A percentile compares a stretch with the other conserved stretches of the same genome.
These are phyloP conservation scores for Aspergillus flavus DNA, from an alignment of 2,329 filamentous ascomycete species.

Conservation along the genomic window DNA sequence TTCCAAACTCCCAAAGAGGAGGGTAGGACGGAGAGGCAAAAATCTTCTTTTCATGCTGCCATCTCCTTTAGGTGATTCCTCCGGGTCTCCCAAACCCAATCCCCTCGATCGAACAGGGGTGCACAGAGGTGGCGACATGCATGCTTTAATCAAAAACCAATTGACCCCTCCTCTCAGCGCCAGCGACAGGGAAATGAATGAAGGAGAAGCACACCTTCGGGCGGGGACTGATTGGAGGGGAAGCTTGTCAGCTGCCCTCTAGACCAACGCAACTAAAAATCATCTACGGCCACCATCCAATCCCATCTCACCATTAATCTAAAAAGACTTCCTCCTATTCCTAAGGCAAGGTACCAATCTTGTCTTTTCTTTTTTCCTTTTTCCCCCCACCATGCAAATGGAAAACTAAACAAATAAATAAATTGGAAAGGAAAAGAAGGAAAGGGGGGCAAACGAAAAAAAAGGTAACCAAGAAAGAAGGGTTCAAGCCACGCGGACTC, in stretches of 20 bases:
- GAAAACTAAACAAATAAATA: too few species aligned
- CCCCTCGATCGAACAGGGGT: neutral
- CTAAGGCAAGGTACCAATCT: neutral
- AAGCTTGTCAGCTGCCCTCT: neutral
- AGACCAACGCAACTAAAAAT: neutral
- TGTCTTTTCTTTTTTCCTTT: neutral
- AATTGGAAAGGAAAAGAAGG: too few species aligned
- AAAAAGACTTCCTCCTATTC: neutral
- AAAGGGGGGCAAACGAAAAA: neutral
- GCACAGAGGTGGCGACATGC: neutral
- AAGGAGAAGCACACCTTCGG: neutral
- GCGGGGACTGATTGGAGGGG: neutral
- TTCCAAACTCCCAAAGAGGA: neutral
- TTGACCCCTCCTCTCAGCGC: neutral
- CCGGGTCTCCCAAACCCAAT: neutral
- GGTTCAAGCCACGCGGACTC: neutral
- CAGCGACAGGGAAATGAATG: neutral
- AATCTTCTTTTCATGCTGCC: neutral
- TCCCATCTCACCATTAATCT: neutral
- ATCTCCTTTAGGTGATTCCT: neutral
- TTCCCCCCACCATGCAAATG: too few species aligned
- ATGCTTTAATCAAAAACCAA: neutral
- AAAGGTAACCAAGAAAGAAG: neutral
- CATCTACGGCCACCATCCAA: neutral
- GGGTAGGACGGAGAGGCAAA: neutral